A percentile compares a stretch with the other conserved stretches of the same genome.
Evolutionary conservation across 805 yeast genomes (phyloP).

Genomic region (Cyberlindnera suaveolens): DNA sequence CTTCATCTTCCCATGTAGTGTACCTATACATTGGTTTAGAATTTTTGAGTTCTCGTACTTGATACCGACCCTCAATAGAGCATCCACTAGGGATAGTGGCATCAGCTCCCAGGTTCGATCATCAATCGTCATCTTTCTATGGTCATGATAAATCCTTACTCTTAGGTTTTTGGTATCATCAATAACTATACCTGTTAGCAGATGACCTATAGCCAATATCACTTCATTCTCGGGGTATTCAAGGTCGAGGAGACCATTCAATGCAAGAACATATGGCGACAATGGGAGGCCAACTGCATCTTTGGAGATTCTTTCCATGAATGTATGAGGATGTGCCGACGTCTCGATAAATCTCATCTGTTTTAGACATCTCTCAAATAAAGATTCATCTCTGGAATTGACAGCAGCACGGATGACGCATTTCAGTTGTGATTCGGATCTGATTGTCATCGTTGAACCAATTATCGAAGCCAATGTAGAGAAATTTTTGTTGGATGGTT

Average conservation of each 20-base stretch:
- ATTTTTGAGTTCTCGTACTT: conserved; percentile 4
- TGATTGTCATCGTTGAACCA: background rate
- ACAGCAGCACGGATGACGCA: conserved; percentile 3
- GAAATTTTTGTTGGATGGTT: conserved; percentile 8
- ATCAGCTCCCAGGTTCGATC: background rate
- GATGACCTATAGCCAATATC: conserved; percentile 3
- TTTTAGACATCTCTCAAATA: conserved; percentile 2
- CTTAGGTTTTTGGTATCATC: background rate
- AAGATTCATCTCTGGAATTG: conserved; percentile 1
- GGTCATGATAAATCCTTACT: conserved; percentile 2
- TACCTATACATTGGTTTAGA: background rate
- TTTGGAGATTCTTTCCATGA: conserved; percentile 2
- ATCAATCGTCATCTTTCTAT: background rate
- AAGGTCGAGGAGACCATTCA: conserved; percentile 4
- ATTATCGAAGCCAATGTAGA: conserved; percentile 1
- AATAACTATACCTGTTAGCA: conserved; percentile 2
- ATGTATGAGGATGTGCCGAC: conserved; percentile 1
- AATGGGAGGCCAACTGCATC: background rate
- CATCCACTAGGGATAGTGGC: conserved; percentile 11
- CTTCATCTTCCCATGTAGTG: background rate
- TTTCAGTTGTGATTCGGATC: conserved; percentile 1
- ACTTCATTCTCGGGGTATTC: conserved; percentile 4
- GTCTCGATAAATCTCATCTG: conserved; percentile 5
- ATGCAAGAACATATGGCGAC: conserved; percentile 1
- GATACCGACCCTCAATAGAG: conserved; percentile 5